Evolutionary conservation across 306 rosid species (phyloP), one percentile per base, ranked within the genome.

Genomic region (Fagus sylvatica): DNA sequence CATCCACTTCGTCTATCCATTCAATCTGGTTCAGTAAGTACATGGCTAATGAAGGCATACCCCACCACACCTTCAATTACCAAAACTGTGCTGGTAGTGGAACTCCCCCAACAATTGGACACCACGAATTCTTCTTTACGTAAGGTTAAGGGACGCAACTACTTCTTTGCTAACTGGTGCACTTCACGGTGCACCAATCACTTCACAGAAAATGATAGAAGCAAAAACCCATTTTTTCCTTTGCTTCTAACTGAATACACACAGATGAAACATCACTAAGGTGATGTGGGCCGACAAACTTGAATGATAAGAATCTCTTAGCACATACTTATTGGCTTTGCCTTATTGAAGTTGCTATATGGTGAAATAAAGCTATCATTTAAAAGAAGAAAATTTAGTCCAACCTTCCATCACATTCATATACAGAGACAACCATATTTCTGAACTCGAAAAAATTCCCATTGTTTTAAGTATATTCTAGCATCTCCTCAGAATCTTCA

Each of bases 1-100:
- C 71, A 53, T 74, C 88, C 84, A 79, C 85, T 85, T 82, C 67
- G 81, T 79, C 53, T 75, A 66, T 83, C 78, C 75, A 53, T 78
- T 74, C 78, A 76, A 43, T 73, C 79, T 81, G 71, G 48, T 67
- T 71, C 71, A 72, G 62, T 55, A n/a, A 79, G 81, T 59, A 69
- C 69, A 78, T 22, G 71, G 70, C 76, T 64, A 76, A 41, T 57
- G 73, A 78, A 80, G 43, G 34, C 79, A 61, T 54, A 59, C 37
- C 89, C 85, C 91, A 83, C 84, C 77, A 73, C 67, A 46, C 77
- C 70, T 39, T 59, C 43, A 56, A 51, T 70, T 59, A 37, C 71
- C 17, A 53, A 62, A 72, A 49, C 73, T 78, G 74, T 78, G 84
- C 46, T 65, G 64, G 53, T 51, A 43, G 77, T 80, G 77, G 76